A percentile compares a stretch with the other conserved stretches of the same genome.
Evolutionary conservation across 129 eudicot genomes (phyloP).

Genomic region (Tanacetum coccineum): DNA sequence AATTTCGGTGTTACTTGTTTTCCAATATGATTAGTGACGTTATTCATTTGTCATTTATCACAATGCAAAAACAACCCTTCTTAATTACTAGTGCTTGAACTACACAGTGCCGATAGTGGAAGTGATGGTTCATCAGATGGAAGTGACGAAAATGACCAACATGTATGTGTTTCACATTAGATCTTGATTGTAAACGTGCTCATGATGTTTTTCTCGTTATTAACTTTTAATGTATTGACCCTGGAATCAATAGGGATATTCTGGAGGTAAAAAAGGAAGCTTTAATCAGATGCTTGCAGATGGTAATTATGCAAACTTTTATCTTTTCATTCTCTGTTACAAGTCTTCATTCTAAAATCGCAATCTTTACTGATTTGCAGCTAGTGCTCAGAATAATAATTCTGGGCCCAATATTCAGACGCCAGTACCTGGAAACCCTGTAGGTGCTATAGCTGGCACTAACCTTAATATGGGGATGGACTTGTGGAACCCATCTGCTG

Average conservation of each 20-base stretch:
- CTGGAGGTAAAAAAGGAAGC: conserved; percentile 87
- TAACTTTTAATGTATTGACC: background rate
- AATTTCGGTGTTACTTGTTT: background rate
- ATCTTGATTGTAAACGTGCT: background rate
- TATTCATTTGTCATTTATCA: background rate
- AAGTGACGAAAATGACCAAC: conserved; percentile 4
- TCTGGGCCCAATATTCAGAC: conserved; percentile 40
- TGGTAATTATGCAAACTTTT: conserved; percentile 41
- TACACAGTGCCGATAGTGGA: conserved; percentile 13
- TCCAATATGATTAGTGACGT: background rate
- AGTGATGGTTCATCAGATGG: conserved; percentile 19
- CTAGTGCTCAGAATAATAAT: conserved; percentile 55
- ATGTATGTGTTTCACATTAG: conserved; percentile 1
- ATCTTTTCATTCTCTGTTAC: background rate
- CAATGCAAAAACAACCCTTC: conserved; percentile 4
- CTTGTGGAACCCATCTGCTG: conserved; percentile 79
- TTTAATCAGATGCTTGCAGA: conserved; percentile 94
- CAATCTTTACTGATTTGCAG: conserved; percentile 35
- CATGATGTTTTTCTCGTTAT: background rate
- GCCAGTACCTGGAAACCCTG: conserved; percentile 46
- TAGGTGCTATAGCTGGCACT: conserved; percentile 57
- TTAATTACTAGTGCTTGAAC: background rate
- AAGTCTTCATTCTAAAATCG: background rate
- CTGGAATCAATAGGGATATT: conserved; percentile 37
- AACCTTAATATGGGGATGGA: conserved; percentile 94